Conservation (phyloP, 116 monocot genomes). For the Iris pallida region DNA sequence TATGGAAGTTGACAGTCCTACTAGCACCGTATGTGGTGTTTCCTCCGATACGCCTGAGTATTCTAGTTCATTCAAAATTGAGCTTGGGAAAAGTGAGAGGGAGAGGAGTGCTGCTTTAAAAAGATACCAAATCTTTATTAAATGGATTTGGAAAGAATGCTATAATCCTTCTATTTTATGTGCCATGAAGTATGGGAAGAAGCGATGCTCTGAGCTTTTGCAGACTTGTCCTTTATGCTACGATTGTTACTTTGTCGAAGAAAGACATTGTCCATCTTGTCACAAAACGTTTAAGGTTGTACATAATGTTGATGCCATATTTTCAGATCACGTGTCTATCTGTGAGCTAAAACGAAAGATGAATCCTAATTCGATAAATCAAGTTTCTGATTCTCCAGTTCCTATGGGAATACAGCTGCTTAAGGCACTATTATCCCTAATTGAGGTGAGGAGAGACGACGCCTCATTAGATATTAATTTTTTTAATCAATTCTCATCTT, state of each 20-base stretch:
- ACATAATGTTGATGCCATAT: conserved; percentile 35
- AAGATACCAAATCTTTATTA: conserved; percentile 55
- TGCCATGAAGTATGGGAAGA: conserved; percentile 74
- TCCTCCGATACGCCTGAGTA: conserved; percentile 30
- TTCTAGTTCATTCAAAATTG: conserved; percentile 63
- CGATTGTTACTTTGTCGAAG: conserved; percentile 50
- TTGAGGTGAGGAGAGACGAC: conserved; percentile 42
- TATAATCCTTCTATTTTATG: conserved; percentile 41
- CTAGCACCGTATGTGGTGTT: conserved; percentile 36
- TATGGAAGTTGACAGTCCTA: conserved; percentile 45
- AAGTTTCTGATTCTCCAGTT: conserved; percentile 34
- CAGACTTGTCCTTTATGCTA: conserved; percentile 54
- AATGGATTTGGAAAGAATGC: conserved; percentile 69
- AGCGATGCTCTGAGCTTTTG: conserved; percentile 54
- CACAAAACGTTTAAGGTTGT: conserved; percentile 53
- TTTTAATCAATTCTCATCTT: background rate
- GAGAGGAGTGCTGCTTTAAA: conserved; percentile 50
- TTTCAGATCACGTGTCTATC: conserved; percentile 39
- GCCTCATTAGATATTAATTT: background rate
- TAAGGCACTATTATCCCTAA: conserved; percentile 45
- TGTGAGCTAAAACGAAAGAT: conserved; percentile 47
- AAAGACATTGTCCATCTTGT: conserved; percentile 71
- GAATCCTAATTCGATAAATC: conserved; percentile 36
- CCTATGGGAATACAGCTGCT: conserved; percentile 49
- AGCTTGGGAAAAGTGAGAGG: conserved; percentile 52